These are phyloP conservation scores for Mycena chlorophos DNA, from an alignment of 768 basidiomycete genomes.

Conservation along the genomic window DNA sequence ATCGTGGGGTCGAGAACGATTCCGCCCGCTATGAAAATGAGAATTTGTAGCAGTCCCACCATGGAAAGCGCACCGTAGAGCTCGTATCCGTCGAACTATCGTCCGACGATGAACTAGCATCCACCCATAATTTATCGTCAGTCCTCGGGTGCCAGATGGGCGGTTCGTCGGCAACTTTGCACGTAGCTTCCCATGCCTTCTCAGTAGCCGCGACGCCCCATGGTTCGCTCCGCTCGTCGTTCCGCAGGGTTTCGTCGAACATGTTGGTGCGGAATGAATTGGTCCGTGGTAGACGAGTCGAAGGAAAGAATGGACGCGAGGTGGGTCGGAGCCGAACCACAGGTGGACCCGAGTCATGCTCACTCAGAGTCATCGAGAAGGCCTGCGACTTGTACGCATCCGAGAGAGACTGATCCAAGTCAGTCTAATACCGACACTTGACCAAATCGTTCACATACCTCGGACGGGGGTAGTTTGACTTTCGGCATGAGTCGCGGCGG, in stretches of 20 bases:
- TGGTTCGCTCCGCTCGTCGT: neutral
- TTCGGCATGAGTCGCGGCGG: neutral
- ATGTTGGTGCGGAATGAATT: slow-evolving; percentile 3
- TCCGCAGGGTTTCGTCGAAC: neutral
- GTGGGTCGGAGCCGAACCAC: slow-evolving; percentile 16
- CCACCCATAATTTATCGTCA: slow-evolving; percentile 2
- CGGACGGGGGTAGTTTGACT: neutral
- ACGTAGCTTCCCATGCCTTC: neutral
- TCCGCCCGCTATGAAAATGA: neutral
- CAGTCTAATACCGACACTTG: neutral
- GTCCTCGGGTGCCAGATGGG: neutral
- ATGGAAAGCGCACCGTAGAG: slow-evolving; percentile 8
- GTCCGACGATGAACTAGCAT: slow-evolving; percentile 12
- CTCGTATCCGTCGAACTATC: slow-evolving; percentile 6
- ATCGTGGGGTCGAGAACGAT: neutral
- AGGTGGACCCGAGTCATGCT: slow-evolving; percentile 1
- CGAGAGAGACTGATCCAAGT: neutral
- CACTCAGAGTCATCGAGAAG: neutral
- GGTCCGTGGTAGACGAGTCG: slow-evolving; percentile 1
- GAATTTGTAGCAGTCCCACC: neutral
- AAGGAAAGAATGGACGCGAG: neutral
- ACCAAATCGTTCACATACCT: neutral
- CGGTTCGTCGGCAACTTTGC: neutral
- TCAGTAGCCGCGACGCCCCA: neutral
- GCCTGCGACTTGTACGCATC: neutral